Evolutionary conservation across 768 basidiomycete species (phyloP), one percentile per base, ranked within the genome.

Genomic region (Amanita rimosa): DNA sequence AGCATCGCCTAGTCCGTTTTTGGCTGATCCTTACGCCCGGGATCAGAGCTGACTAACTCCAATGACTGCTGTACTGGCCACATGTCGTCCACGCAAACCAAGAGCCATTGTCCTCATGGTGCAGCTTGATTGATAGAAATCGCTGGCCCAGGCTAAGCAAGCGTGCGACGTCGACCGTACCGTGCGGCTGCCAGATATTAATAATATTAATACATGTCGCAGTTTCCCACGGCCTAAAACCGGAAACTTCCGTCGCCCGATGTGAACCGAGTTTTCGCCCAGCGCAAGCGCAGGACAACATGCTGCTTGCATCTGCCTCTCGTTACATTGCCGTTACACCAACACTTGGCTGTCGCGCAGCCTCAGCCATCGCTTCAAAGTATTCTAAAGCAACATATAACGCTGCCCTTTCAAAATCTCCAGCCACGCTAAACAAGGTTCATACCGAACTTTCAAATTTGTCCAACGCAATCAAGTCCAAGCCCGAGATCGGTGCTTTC

Each of bases 321-420:
- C 83, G 81, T 56, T 65, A 75, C 54, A 66, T 70, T 57, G 59
- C 68, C 49, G 62, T 65, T 48, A 65, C 72, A 51, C 67, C 68
- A 19, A 75, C 73, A 52, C 61, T 80, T 47, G 79, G 79, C 55
- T 79, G 77, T 54, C 85, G 88, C 44, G 78, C 83, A 11, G 87
- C 82, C 44, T 87, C 85, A 31, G 67, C 76, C 52, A 83, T 92
- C 55, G 83, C 89, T 9, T 66, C 75, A 60, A 92, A 90, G 68
- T 92, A 92, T 61, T 87, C 89, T 54, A 82, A 82, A 51, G 89
- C 89, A 27, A 71, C 81, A 52, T 92, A 85, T 61, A 76, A 78
- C 35, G 89, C 89, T 31, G 85, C 89, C 6, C 79, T 92, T 59
- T 71, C 78, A 55, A 86, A 85, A 69, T 93, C 91, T 3, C 82